A percentile compares a stretch with the other conserved stretches of the same genome.
Evolutionary conservation across 2,329 filamentous ascomycete species (phyloP).

Genomic region (Nannizzia gypsea): DNA sequence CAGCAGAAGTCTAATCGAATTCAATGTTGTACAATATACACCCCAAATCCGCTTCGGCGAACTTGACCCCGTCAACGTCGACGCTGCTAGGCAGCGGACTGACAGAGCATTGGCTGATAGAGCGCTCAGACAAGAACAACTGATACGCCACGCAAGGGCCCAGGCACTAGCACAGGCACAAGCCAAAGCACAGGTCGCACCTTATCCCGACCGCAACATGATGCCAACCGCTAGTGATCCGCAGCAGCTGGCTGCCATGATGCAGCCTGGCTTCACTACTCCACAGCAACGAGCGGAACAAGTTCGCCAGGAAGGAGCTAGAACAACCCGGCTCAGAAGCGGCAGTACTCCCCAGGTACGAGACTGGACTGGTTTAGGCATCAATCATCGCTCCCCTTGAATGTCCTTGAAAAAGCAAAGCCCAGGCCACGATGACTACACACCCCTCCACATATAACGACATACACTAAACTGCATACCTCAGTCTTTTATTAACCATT

Average conservation of each 20-base stretch:
- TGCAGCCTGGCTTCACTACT: not conserved
- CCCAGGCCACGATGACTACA: not conserved
- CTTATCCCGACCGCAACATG: conserved; percentile 18
- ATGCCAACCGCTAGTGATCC: conserved; percentile 18
- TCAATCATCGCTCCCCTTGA: conserved; percentile 11
- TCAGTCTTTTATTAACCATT: not conserved
- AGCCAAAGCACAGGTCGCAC: conserved; percentile 1
- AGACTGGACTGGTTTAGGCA: conserved; percentile 17
- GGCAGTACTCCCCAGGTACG: conserved; percentile 21
- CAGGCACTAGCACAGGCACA: too few relatives aligned
- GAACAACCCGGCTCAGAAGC: conserved; percentile 8
- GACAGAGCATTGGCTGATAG: conserved; percentile 5
- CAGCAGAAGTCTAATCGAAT: conserved; percentile 13
- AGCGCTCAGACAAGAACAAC: conserved; percentile 5
- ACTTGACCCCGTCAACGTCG: conserved; percentile 16
- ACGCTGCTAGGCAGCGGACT: conserved; percentile 16
- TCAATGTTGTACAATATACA: conserved; percentile 8
- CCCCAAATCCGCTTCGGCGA: conserved; percentile 19
- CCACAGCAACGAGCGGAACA: not conserved
- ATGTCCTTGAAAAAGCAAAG: not conserved
- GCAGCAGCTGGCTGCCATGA: conserved; percentile 6
- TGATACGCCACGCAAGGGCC: not conserved
- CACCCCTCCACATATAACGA: too few relatives aligned
- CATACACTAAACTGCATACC: not conserved
- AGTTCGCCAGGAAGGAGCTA: not conserved